Evolutionary conservation across 805 yeast genomes (phyloP).

Genomic region (Cyberlindnera amylophila): DNA sequence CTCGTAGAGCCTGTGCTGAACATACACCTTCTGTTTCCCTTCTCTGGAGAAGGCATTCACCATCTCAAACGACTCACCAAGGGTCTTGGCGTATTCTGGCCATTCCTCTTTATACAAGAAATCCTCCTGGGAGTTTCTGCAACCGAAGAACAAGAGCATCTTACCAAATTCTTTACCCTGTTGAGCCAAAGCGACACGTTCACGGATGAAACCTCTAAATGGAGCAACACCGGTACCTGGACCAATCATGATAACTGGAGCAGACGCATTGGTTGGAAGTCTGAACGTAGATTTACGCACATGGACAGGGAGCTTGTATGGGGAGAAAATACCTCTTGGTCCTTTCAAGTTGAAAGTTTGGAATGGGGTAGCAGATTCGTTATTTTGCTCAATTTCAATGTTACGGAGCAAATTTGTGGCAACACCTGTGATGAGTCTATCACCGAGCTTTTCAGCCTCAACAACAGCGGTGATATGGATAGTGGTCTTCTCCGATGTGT

Average conservation of each 20-base stretch:
- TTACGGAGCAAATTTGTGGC: slow-evolving; percentile 84
- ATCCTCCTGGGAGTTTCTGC: slow-evolving; percentile 76
- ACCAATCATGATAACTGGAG: slow-evolving; percentile 89
- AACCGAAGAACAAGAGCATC: slow-evolving; percentile 79
- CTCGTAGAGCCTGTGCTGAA: slow-evolving; percentile 72
- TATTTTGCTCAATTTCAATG: slow-evolving; percentile 58
- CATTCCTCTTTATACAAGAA: slow-evolving; percentile 87
- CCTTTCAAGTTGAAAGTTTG: slow-evolving; percentile 75
- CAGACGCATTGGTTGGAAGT: slow-evolving; percentile 78
- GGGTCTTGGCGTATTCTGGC: slow-evolving; percentile 61
- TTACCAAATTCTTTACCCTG: slow-evolving; percentile 59
- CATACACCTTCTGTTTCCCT: slow-evolving; percentile 61
- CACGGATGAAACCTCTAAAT: slow-evolving; percentile 91
- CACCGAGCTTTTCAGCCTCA: slow-evolving; percentile 41
- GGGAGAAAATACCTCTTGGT: slow-evolving; percentile 56
- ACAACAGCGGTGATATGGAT: slow-evolving; percentile 91
- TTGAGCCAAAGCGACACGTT: slow-evolving; percentile 58
- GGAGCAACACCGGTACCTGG: slow-evolving; percentile 99
- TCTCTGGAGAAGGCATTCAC: slow-evolving; percentile 87
- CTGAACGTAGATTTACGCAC: slow-evolving; percentile 94
- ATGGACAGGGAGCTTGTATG: slow-evolving; percentile 76
- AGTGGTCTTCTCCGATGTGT: slow-evolving; percentile 66
- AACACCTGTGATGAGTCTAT: slow-evolving; percentile 57
- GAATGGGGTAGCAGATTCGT: slow-evolving; percentile 37
- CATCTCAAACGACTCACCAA: slow-evolving; percentile 59